Percentiles rank a stretch among this genome's conserved stretches.
These are phyloP conservation scores for Metarhizium sp. DNA, from an alignment of 2,329 filamentous ascomycete species.

Conservation along the genomic window DNA sequence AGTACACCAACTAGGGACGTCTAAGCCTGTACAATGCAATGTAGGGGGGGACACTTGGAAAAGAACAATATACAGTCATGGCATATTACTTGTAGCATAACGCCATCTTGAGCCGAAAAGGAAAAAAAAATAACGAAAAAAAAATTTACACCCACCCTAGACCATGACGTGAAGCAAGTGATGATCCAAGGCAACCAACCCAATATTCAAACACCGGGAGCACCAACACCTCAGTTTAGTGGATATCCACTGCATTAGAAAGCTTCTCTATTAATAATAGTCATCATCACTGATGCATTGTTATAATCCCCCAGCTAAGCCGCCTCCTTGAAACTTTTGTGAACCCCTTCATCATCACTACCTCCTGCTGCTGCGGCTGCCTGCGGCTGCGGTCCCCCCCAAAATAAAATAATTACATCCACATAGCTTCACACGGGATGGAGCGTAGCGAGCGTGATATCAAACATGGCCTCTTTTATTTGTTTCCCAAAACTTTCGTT, in stretches of 20 bases:
- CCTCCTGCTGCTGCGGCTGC: not conserved
- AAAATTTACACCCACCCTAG: too few species aligned
- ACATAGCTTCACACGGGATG: not conserved
- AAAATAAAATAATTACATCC: not conserved
- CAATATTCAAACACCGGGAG: not conserved
- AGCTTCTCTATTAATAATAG: not conserved
- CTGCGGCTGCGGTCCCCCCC: too few species aligned
- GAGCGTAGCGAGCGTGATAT: not conserved
- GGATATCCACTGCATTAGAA: not conserved
- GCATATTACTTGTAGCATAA: not conserved
- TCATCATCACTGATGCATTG: not conserved
- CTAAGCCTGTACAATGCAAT: not conserved
- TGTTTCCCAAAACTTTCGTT: not conserved
- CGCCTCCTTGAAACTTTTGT: not conserved
- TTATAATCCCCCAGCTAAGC: not conserved
- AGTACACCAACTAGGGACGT: constrained; percentile 37
- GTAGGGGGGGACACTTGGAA: not conserved
- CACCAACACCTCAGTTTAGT: not conserved
- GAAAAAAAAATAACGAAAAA: not conserved
- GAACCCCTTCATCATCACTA: too few species aligned
- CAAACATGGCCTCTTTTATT: not conserved
- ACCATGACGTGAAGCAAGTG: not conserved
- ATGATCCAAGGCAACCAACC: not conserved
- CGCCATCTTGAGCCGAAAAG: not conserved
- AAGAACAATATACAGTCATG: too few species aligned